Evolutionary conservation across 352 stramenopile species (phyloP), one percentile per base, ranked within the genome.

Genomic region (Aphanomyces astaci): DNA sequence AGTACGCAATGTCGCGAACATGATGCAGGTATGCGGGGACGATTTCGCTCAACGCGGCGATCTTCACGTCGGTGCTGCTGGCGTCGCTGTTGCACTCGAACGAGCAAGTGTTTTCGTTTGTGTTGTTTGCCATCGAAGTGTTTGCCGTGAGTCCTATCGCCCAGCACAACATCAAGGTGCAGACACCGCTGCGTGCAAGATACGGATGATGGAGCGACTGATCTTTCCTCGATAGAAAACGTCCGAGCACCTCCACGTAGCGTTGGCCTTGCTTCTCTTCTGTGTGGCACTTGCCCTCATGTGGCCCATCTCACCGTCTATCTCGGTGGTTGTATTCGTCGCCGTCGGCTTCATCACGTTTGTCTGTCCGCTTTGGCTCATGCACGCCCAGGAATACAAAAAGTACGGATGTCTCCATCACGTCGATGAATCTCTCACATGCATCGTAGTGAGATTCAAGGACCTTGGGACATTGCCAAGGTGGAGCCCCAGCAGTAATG

Each of bases 111-210:
- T 96, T 96, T 54, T 89, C 77, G n/a, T 92, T 97, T 69, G 79
- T 97, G 36, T 67, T 96, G 17, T 77, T 97, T 54, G 88, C 91
- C 10, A 94, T 97, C 33, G 88, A 96, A 71, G 76, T 96, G 36
- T 97, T 97, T 67, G 87, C 85, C 13, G 76, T 97, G 64, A 95
- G 96, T 25, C 91, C 91, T 15, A 88, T 96, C 49, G 88, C 93
- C 52, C 80, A 90, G 70, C 78, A 84, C 51, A 78, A 91, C 60
- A 76, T 95, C 67, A 95, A 95, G 78, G 86, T 93, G 45, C 39
- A 46, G n/a, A n/a, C n/a, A n/a, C n/a, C n/a, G n/a, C n/a, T n/a
- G n/a, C n/a, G n/a, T n/a, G n/a, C n/a, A n/a, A n/a, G n/a, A n/a
- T n/a, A n/a, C n/a, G n/a, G n/a, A n/a, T n/a, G n/a, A n/a, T n/a